Conservation (phyloP, 176 grass and related monocot species). For the Bonia amplexicaulis region DNA sequence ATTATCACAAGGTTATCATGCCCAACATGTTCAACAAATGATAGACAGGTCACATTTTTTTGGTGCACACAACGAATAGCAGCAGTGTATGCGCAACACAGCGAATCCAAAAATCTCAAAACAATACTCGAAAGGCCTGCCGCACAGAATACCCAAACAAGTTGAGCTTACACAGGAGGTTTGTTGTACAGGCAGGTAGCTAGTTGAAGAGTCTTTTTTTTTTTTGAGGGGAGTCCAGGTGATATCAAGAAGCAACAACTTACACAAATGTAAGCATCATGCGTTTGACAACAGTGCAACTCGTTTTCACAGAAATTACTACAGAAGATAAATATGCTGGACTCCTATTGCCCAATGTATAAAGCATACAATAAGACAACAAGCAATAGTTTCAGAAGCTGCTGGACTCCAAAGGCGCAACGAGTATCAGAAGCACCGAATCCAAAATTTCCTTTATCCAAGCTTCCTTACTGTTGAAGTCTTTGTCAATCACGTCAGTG, state of each 20-base stretch:
- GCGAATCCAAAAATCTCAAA: too few relatives aligned
- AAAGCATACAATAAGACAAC: not conserved
- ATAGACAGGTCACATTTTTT: too few relatives aligned
- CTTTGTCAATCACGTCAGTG: conserved; percentile 13
- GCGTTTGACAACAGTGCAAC: not conserved
- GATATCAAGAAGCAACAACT: not conserved
- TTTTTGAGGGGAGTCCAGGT: too few relatives aligned
- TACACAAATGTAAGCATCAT: not conserved
- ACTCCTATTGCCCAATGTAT: not conserved
- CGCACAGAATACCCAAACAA: not conserved
- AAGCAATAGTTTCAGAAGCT: not conserved
- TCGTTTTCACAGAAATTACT: not conserved
- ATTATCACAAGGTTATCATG: too few relatives aligned
- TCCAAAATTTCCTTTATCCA: not conserved
- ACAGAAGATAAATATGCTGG: not conserved
- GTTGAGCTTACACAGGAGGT: not conserved
- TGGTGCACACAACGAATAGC: too few relatives aligned
- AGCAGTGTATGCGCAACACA: too few relatives aligned
- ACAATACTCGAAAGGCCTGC: too few relatives aligned
- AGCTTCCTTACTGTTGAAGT: conserved; percentile 19
- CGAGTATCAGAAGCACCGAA: not conserved
- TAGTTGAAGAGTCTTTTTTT: not conserved
- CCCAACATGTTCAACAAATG: too few relatives aligned
- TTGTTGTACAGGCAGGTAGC: not conserved
- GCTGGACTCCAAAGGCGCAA: not conserved